phyloP scores from a whole-genome alignment of 2,329 filamentous ascomycete genomes.

The Pseudonectria foliicola region DNA sequence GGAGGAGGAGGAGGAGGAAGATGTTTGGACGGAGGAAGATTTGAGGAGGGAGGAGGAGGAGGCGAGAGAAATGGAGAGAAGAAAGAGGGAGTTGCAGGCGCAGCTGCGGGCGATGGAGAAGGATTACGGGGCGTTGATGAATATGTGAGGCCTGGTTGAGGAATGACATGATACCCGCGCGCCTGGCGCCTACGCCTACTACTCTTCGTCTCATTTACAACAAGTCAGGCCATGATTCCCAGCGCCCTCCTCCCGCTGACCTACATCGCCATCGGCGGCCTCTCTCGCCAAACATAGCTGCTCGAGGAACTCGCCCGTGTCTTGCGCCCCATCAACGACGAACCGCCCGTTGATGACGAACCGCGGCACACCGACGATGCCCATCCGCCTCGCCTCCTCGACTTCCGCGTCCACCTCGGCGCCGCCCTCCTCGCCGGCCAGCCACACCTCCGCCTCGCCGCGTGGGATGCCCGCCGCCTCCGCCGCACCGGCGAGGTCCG shows the following conservation, averaged over 20 bases:
- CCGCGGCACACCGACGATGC: constrained; percentile 63
- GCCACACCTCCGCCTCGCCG: constrained; percentile 45
- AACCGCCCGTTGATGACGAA: constrained; percentile 65
- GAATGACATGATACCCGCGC: constrained; percentile 4
- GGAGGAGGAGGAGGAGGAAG: constrained; percentile 42
- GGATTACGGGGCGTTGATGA: constrained; percentile 46
- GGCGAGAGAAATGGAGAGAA: constrained; percentile 47
- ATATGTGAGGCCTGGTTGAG: constrained; percentile 36
- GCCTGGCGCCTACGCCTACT: too few species aligned
- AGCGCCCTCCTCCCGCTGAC: background rate
- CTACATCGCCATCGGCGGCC: constrained; percentile 7
- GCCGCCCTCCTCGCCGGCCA: constrained; percentile 48
- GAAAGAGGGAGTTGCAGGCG: constrained; percentile 49
- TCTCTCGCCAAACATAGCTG: constrained; percentile 50
- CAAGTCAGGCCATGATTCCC: too few species aligned
- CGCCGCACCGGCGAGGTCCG: constrained; percentile 45
- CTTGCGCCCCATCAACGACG: constrained; percentile 65
- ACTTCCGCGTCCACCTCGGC: constrained; percentile 52
- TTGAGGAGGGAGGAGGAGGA: constrained; percentile 63
- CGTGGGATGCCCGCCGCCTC: constrained; percentile 46
- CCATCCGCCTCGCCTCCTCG: constrained; percentile 40
- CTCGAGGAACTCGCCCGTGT: constrained; percentile 58
- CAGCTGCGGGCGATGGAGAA: constrained; percentile 47
- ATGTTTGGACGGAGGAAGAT: constrained; percentile 60
- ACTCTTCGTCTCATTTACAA: too few species aligned